phyloP scores from a whole-genome alignment of 441 rosid species.

The Geranium incanum region DNA sequence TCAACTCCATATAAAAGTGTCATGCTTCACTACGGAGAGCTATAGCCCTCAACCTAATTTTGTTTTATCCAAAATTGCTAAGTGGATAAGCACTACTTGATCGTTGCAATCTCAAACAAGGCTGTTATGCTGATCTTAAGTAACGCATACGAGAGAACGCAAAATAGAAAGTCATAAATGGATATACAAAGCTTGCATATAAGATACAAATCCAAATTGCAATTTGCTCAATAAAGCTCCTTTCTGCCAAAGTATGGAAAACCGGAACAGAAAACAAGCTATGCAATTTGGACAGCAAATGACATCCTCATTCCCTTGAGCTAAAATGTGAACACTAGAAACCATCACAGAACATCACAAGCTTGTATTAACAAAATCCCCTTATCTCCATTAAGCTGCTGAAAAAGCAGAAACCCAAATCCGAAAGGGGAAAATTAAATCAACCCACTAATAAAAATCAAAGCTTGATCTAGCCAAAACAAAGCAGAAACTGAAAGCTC shows the following conservation, averaged over 20 bases:
- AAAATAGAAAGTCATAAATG: too few species aligned
- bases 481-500: background rate
- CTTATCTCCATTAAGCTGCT: too few species aligned
- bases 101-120: background rate
- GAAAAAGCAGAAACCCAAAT: background rate
- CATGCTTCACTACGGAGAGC: background rate
- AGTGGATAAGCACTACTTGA: background rate
- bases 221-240: background rate
- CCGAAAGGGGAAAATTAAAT: background rate
- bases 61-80: background rate
- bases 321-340: background rate
- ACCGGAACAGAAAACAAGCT: background rate
- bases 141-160: too few species aligned
- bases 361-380: background rate
- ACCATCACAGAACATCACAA: background rate
- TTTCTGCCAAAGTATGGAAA: background rate
- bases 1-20: background rate
- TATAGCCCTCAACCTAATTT: background rate
- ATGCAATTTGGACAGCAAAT: background rate
- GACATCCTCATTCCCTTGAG: background rate
- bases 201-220: background rate
- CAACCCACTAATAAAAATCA: background rate
- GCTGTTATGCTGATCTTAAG: background rate
- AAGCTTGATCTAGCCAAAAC: background rate
- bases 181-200: background rate